phyloP scores from a whole-genome alignment of 139 green algal genomes.

The Klebsormidium nitens region DNA sequence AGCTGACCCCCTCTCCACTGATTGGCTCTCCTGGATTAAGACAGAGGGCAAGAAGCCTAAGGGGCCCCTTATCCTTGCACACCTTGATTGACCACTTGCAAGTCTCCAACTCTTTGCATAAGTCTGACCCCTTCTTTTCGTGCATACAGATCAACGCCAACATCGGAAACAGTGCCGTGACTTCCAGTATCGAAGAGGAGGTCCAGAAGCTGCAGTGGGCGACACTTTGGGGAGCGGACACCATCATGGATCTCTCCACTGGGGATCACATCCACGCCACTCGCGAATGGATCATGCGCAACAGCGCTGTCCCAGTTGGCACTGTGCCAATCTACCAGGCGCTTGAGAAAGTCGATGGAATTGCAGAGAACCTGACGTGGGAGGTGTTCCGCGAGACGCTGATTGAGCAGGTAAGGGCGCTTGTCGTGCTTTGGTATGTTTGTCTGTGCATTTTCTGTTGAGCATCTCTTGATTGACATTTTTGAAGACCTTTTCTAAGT shows the following conservation, averaged over 20 bases:
- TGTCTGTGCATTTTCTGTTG: slow-evolving; percentile 4
- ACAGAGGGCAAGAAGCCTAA: no score
- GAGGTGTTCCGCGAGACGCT: slow-evolving; percentile 90
- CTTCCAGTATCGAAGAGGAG: slow-evolving; percentile 91
- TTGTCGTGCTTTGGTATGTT: slow-evolving; percentile 12
- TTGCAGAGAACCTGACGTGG: slow-evolving; percentile 91
- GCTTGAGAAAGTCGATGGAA: slow-evolving; percentile 75
- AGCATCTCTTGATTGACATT: not conserved
- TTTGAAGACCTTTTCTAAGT: not conserved
- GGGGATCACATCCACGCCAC: slow-evolving; percentile 91
- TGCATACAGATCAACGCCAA: slow-evolving; percentile 94
- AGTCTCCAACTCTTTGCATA: no score
- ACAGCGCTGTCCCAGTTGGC: slow-evolving; percentile 78
- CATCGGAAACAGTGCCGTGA: slow-evolving; percentile 89
- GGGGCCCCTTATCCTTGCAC: no score
- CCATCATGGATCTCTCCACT: slow-evolving; percentile 92
- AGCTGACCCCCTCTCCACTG: no score
- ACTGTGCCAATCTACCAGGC: slow-evolving; percentile 75
- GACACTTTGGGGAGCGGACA: slow-evolving; percentile 93
- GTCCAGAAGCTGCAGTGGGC: slow-evolving; percentile 94
- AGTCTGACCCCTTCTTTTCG: no score
- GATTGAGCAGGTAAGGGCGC: slow-evolving; percentile 87
- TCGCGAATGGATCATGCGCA: slow-evolving; percentile 90
- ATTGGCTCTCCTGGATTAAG: no score
- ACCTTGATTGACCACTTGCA: no score